Base-by-base conservation (phyloP, 140 eudicot genomes). In the Erigeron philadelphicus region DNA sequence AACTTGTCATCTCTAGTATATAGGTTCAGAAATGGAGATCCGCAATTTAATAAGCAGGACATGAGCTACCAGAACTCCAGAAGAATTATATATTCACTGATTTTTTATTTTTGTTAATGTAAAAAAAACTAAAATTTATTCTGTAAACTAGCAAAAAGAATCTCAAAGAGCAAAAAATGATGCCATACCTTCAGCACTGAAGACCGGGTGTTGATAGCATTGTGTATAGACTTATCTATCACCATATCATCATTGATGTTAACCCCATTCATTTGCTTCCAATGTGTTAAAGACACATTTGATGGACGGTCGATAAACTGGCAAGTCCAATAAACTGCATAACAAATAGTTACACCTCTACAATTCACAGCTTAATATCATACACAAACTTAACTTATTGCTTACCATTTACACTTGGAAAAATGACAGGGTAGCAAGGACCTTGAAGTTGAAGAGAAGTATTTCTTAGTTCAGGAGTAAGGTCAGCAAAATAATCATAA, bases 371-470 rank as follows among this genome's bases (percentile, higher is more conserved):
- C 35, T 35, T 13, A 67, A 64, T 3, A 8, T 59, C 18, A 43
- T 35, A 13, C 21, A 70, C n/a, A 79, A 80, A 59, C 12, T 58
- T 40, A 48, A 75, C 47, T 61, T 60, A 56, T 35, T 11, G 61
- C 86, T 54, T 81, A 92, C 99, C 97, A 72, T 94, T 89, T 42
- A 89, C 97, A 73, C 95, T 94, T 25, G 99, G 99, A 80, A 89
- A 94, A 68, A 94, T 84, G 54, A 94, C 85, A 3, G 99, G 99
- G 76, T 94, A 94, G 78, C 99, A 94, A 67, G 97, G 99, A 45
- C 99, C 99, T 76, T 81, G 97, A 76, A 94, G 97, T 63, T 85
- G 95, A 70, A 94, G 90, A 76, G 99, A 94, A 60, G 76, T 79
- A 80, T 94, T 94, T 66, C 97, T 83, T 48, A 94, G 75, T 6